Base-by-base conservation (phyloP, 1,284 basidiomycete genomes). In the Coniferiporia sulphurascens region DNA sequence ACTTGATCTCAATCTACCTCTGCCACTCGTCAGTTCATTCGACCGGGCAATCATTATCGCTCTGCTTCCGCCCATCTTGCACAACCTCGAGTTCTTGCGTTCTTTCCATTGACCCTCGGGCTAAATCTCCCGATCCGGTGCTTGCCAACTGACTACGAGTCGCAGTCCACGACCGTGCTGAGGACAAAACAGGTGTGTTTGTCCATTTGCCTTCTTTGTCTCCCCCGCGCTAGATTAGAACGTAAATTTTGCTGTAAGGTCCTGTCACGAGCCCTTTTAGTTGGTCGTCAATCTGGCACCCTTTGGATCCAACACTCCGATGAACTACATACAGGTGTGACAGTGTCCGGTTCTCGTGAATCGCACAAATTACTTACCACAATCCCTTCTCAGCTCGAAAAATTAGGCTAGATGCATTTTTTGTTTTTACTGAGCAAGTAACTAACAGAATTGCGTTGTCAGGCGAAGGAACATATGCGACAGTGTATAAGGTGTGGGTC, bases 381-480 rank as follows among this genome's bases (percentile, higher is more conserved):
- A 32, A 10, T 12, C 10, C 10, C 19, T 43, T 35, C 15, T 32
- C 35, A 93, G 84, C 80, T 95, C 53, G 93, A 95, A 77, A 95
- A 95, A 77, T 80, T 93, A 71, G 91, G 85, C 80, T 69, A 65
- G 75, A 65, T 41, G 5, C 52, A 43, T 48, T 43, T 59, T 41
- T 51, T 38, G 54, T 44, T 27, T 27, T 45, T 49, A 6, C 17
- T n/a, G 32, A 13, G 32, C 48, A 9, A 43, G 13, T 12, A 13
- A 15, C 36, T 36, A 17, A 56, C 52, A 22, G 43, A 19, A 7
- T 41, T 17, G 38, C 48, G 44, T 35, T 46, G 45, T 44, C 66
- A 86, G 89, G 90, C 65, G 89, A 92, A 76, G 89, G 89, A 57
- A 92, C 89, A 51, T 92, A 92, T 72, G 93, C 93, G 34, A 95